Evolutionary conservation across 495 filamentous ascomycete genomes (phyloP).

Genomic region (Oidiodendron maius): DNA sequence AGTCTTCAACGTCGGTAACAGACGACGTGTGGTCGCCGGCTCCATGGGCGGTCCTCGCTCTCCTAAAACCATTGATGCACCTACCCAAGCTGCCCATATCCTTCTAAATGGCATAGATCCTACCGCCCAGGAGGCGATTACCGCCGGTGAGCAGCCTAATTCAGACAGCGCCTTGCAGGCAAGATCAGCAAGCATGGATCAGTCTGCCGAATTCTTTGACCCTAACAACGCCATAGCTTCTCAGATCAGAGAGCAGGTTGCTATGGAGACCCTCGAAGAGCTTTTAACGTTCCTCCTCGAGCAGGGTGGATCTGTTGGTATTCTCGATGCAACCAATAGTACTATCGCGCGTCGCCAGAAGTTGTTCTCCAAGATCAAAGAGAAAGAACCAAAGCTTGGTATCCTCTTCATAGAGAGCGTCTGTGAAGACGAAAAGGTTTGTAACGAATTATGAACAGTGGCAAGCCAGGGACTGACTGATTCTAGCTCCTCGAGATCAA

Average conservation of each 20-base stretch:
- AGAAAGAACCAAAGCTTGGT: slow-evolving; percentile 77
- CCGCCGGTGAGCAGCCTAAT: background rate
- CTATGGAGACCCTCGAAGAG: slow-evolving; percentile 87
- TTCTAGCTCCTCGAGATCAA: slow-evolving; percentile 77
- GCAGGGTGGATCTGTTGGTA: slow-evolving; percentile 86
- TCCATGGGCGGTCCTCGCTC: slow-evolving; percentile 27
- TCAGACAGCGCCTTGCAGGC: slow-evolving; percentile 5
- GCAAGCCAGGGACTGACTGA: slow-evolving; percentile 1
- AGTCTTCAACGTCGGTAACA: slow-evolving; percentile 97
- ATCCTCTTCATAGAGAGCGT: slow-evolving; percentile 92
- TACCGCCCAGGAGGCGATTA: slow-evolving; percentile 1
- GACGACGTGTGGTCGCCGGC: slow-evolving; percentile 73
- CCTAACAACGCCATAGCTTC: slow-evolving; percentile 79
- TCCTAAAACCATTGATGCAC: slow-evolving; percentile 14
- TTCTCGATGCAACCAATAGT: slow-evolving; percentile 95
- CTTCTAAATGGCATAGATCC: slow-evolving; percentile 35
- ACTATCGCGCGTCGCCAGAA: slow-evolving; percentile 78
- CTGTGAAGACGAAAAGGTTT: slow-evolving; percentile 68
- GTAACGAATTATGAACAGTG: slow-evolving; percentile 10
- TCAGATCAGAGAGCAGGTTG: slow-evolving; percentile 82
- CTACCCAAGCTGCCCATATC: slow-evolving; percentile 38
- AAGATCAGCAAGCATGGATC: slow-evolving; percentile 55
- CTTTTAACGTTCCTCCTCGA: slow-evolving; percentile 80
- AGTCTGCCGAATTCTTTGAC: slow-evolving; percentile 92
- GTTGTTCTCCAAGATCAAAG: slow-evolving; percentile 75